A percentile compares a stretch with the other conserved stretches of the same genome.
Conservation (phyloP, 495 filamentous ascomycete genomes). For the Cetradonia linearis region DNA sequence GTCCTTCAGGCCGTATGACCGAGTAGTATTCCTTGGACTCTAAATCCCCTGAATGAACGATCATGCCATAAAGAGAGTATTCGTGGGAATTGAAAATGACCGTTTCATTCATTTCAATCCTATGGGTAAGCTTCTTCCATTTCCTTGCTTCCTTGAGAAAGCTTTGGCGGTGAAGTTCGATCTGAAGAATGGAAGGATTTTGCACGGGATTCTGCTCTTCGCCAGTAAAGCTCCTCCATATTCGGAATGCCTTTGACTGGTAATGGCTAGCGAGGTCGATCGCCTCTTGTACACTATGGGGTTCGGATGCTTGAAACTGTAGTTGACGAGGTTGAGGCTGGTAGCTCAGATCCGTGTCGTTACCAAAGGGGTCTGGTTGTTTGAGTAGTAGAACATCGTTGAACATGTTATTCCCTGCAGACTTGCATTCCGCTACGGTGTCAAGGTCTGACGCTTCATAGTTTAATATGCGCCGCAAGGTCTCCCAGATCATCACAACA, state of each 20-base stretch:
- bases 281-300: conserved; percentile 23
- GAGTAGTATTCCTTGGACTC: conserved; percentile 53
- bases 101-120: conserved; percentile 45
- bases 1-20: conserved; percentile 49
- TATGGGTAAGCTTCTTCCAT: conserved; percentile 50
- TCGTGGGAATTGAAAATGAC: conserved; percentile 36
- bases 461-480: conserved; percentile 21
- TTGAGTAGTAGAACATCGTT: conserved; percentile 20
- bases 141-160: conserved; percentile 42
- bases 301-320: conserved; percentile 11
- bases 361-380: conserved; percentile 22
- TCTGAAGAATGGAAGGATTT: conserved; percentile 39
- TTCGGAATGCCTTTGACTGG: conserved; percentile 12
- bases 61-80: conserved; percentile 52
- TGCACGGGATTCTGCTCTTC: conserved; percentile 1
- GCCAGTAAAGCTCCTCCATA: conserved; percentile 19
- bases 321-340: not conserved
- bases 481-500: conserved; percentile 29
- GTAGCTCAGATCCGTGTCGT: conserved; percentile 13
- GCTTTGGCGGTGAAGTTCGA: conserved; percentile 51
- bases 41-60: conserved; percentile 52
- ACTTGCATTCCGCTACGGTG: conserved; percentile 13
- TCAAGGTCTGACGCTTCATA: conserved; percentile 15
- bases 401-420: conserved; percentile 9
- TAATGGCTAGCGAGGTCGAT: conserved; percentile 25